Evolutionary conservation across 1,139 yeast genomes (phyloP), one percentile per base, ranked within the genome.

Genomic region (Taphrina wiesneri): DNA sequence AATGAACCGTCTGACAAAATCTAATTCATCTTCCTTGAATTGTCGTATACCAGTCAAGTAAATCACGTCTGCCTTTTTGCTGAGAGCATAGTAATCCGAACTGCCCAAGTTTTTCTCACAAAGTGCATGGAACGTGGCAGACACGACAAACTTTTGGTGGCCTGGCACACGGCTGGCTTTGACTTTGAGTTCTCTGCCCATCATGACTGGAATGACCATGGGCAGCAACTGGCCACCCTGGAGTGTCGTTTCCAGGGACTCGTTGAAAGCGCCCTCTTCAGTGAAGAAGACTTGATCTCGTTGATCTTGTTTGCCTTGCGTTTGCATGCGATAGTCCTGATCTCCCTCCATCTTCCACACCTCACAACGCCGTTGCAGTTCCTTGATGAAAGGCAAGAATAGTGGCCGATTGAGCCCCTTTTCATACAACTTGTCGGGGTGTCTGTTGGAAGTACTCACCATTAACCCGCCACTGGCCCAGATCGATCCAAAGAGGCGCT

Each of bases 371-470:
- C 81, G 76, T 74, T 92, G 88, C 70, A 93, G 82, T 69, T 88
- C 80, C 72, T 88, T 86, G 67, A 93, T 93, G 74, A 97, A 91
- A 0, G 99, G 99, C 63, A 93, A 83, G 73, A 93, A 93, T 26
- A 93, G 86, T 67, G 86, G 88, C 71, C 99, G 80, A 77, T 93
- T 99, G 61, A 93, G 87, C 36, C 99, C 99, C 75, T 93, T 90
- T 72, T 89, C 84, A 78, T 93, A 93, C 69, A 93, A 81, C 71
- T 91, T 97, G 75, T 89, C 96, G 0, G 99, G 99, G 0, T 93
- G 95, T 72, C 99, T 84, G 77, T 93, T 93, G 11, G 97, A 90
- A 0, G 99, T 93, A 46, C 97, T 93, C 78, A 93, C 92, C n/a
- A 93, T 78, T 1, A 92, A 86, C 28, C 91, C 86, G 0, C 98